Percentiles rank a stretch among this genome's conserved stretches.
These are phyloP conservation scores for Myxozyma monticola DNA, from an alignment of 805 yeast genomes.

Conservation along the genomic window DNA sequence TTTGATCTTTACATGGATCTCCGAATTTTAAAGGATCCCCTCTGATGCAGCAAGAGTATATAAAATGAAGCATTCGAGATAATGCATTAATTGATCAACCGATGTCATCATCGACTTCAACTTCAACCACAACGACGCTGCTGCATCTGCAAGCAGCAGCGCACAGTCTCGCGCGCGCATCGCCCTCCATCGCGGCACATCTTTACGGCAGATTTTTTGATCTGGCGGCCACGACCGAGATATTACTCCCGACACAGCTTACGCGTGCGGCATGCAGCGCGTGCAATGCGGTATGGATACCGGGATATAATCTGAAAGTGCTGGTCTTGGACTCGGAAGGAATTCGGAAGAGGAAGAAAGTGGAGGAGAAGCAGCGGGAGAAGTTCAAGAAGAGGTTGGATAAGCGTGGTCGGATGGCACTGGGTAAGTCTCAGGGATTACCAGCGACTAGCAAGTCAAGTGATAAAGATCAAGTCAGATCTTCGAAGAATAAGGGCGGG, in stretches of 20 bases:
- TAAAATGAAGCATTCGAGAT: no score
- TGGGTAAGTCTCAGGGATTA: no score
- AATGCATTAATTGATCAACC: no score
- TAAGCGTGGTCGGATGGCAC: slow-evolving; percentile 1
- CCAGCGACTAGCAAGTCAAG: no score
- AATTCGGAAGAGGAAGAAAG: background rate
- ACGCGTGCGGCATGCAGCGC: slow-evolving; percentile 21
- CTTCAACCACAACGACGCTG: no score
- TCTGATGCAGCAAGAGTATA: no score
- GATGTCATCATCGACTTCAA: no score
- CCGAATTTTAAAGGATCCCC: no score
- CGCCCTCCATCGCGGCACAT: slow-evolving; percentile 19
- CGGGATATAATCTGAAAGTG: slow-evolving; percentile 22
- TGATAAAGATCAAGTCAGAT: no score
- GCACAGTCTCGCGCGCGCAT: slow-evolving; percentile 1
- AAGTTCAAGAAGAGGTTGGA: slow-evolving; percentile 2
- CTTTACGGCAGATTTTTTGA: slow-evolving; percentile 12
- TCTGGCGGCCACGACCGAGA: slow-evolving; percentile 6
- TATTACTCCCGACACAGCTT: slow-evolving; percentile 19
- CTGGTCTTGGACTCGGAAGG: slow-evolving; percentile 1
- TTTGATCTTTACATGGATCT: no score
- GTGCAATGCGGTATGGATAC: slow-evolving; percentile 25
- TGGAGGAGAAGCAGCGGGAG: background rate
- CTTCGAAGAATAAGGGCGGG: no score
- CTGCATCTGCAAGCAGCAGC: slow-evolving; percentile 29